Evolutionary conservation across 208 protist genomes (phyloP).

Genomic region (Trichomonas vaginalis): DNA sequence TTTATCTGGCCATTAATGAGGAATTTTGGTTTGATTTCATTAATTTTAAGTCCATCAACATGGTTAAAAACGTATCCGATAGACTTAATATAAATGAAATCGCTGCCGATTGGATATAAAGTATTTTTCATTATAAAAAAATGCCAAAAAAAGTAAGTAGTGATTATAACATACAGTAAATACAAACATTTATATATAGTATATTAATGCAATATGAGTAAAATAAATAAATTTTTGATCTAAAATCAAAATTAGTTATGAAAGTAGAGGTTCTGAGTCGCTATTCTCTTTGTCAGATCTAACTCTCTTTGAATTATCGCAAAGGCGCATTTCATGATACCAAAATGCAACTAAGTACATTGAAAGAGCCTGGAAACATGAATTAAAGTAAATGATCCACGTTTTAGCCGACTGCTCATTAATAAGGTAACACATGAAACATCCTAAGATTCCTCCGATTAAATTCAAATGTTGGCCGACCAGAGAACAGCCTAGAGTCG

Average conservation of each 20-base stretch:
- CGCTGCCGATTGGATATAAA: too few species aligned
- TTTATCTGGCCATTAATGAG: not conserved
- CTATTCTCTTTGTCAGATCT: not conserved
- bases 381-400: not conserved
- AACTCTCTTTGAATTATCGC: not conserved
- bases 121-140: too few species aligned
- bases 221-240: too few species aligned
- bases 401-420: not conserved
- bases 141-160: too few species aligned
- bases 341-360: not conserved
- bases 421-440: not conserved
- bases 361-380: not conserved
- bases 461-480: not conserved
- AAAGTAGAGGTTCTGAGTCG: too few species aligned
- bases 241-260: too few species aligned
- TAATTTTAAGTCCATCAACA: not conserved
- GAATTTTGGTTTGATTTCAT: not conserved
- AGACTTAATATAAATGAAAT: too few species aligned
- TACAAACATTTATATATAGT: too few species aligned
- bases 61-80: not conserved
- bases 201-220: too few species aligned
- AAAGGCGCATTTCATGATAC: not conserved
- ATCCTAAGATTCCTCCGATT: not conserved
- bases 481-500: not conserved
- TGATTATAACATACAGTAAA: too few species aligned